Base-by-base conservation (phyloP, 164 flowering plant genomes). In the Annona cherimola region DNA sequence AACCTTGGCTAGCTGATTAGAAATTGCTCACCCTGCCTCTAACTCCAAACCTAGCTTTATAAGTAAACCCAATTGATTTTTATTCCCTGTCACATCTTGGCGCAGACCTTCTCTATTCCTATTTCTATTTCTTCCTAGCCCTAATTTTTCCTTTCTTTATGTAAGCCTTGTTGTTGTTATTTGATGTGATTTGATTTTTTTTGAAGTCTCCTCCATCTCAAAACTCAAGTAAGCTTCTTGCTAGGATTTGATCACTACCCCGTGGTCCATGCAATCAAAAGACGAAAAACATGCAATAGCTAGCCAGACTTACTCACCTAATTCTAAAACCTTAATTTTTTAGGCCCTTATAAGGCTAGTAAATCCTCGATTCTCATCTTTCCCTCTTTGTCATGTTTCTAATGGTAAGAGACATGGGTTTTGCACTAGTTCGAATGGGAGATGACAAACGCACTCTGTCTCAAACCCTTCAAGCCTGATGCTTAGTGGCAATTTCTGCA, bases 401-500 rank as follows among this genome's bases (percentile, higher is more conserved):
- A 50, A 50, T 50, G n/a, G n/a, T n/a, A n/a, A n/a, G n/a, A n/a
- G n/a, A 7, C 50, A 45, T 45, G 50, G 50, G 50, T 7, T 7
- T 45, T 3, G 7, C 50, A 7, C 50, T 45, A 3, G 50, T 3
- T 7, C 50, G 3, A 45, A 7, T 62, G 42, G 16, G 50, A 42
- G 42, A 3, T 19, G 0, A 76, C 79, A 73, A 77, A 73, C 71
- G 76, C 79, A 77, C 79, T 77, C 79, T 76, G 76, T 73, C 79
- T 76, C 79, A 73, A 64, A 61, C 73, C 76, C 67, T 57, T 19
- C 70, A 70, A n/a, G n/a, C n/a, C n/a, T n/a, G n/a, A 70, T 77
- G 79, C 69, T 73, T 65, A 69, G 76, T 57, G 79, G 79, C 79
- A 77, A 77, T 77, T 77, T 77, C 79, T 73, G 54, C 76, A 76